Evolutionary conservation across 345 rosid genomes (phyloP), one percentile per base, ranked within the genome.

Genomic region (Eutrema heterophyllum): DNA sequence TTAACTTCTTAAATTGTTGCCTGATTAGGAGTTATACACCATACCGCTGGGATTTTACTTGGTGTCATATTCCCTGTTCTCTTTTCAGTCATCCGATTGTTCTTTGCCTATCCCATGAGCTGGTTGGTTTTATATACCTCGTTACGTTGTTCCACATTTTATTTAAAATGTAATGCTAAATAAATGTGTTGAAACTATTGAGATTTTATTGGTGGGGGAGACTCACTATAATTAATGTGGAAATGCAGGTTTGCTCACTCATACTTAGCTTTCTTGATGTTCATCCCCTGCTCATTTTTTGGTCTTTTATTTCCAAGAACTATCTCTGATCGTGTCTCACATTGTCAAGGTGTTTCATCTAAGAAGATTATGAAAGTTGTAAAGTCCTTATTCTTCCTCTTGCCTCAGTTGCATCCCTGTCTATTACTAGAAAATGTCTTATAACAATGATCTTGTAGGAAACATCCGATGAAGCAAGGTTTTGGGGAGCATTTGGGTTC

Each of bases 401-500:
- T 53, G 43, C 16, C 29, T 71, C 41, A 58, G 7, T 71, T 9
- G 32, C 15, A 0, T 48, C 71, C 39, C 12, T 62, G 32, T 50
- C 48, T 77, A 18, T 70, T 24, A 39, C 49, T 48, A 21, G 64
- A 68, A 59, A 56, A 39, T 73, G 33, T 80, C 67, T 69, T 57
- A 9, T 46, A 61, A 43, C 54, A 2, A 53, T 62, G 63, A 67
- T 81, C 50, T 82, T 81, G 72, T 84, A 95, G 99, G 96, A 55
- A 43, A 63, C 82, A 62, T 86, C 84, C 45, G 82, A 86, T 80
- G 91, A 92, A 81, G 95, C 92, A 63, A 81, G 97, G 81, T 95
- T 92, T 84, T 95, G 99, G 98, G 99, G 99, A 83, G 94, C 99
- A 67, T 87, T 88, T 82, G 98, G 96, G 18, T 84, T 87, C 70